Percentiles rank a stretch among this genome's conserved stretches.
phyloP scores from a whole-genome alignment of 129 eudicot genomes.

The Ambrosia trifida region DNA sequence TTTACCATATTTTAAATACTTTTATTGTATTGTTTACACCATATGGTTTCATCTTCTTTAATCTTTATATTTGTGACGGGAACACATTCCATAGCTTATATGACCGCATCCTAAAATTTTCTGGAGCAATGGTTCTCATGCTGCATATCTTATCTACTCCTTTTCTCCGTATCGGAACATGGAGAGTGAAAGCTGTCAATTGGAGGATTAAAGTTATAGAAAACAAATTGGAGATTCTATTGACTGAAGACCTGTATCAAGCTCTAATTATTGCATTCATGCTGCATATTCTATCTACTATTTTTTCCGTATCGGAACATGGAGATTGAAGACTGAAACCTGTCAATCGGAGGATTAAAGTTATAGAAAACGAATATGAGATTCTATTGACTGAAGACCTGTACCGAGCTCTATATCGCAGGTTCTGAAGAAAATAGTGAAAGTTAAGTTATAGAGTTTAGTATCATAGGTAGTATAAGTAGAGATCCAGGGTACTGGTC shows the following conservation, averaged over 20 bases:
- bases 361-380: background rate
- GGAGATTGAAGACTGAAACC: background rate
- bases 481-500: constrained; percentile 1
- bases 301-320: constrained; percentile 17
- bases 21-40: constrained; percentile 18
- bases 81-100: background rate
- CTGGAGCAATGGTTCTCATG: constrained; percentile 13
- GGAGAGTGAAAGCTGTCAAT: background rate
- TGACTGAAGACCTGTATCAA: constrained; percentile 12
- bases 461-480: constrained; percentile 18
- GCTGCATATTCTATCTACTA: constrained; percentile 5
- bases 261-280: constrained; percentile 7
- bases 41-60: constrained; percentile 2
- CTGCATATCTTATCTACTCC: constrained; percentile 13
- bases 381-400: constrained; percentile 4
- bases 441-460: constrained; percentile 15
- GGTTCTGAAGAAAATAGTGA: constrained; percentile 14
- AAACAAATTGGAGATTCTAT: background rate
- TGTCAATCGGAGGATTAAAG: constrained; percentile 16
- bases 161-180: constrained; percentile 17
- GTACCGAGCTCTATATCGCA: background rate
- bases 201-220: constrained; percentile 24
- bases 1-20: background rate
- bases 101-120: constrained; percentile 7
- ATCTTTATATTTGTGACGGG: constrained; percentile 5